These are phyloP conservation scores for Podila minutissima DNA, from an alignment of 192 early-diverging fungal species.

Conservation along the genomic window DNA sequence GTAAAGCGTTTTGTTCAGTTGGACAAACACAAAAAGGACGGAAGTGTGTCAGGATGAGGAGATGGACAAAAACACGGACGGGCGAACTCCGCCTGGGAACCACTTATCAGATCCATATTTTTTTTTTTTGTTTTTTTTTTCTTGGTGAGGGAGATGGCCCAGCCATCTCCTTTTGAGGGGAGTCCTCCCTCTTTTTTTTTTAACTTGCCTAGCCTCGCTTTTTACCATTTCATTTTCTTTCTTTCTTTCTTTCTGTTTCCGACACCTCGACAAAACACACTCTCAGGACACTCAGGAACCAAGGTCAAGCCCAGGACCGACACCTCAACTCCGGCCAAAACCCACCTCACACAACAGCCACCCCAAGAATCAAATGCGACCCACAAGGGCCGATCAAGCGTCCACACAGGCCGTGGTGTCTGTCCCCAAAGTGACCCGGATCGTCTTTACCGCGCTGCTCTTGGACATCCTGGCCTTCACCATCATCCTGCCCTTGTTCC, in stretches of 20 bases:
- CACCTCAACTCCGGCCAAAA: neutral
- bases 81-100: too few relatives aligned
- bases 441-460: conserved; percentile 87
- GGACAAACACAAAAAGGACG: too few relatives aligned
- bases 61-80: too few relatives aligned
- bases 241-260: neutral
- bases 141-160: too few relatives aligned
- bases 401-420: conserved; percentile 4
- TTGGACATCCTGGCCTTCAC: conserved; percentile 98
- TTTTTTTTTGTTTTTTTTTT: too few relatives aligned
- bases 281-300: neutral
- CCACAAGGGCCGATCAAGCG: neutral
- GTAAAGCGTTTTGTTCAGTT: too few relatives aligned
- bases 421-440: conserved; percentile 40
- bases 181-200: too few relatives aligned
- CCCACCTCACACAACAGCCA: neutral
- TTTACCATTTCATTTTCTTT: neutral
- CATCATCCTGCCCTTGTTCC: conserved; percentile 95
- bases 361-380: neutral
- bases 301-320: neutral
- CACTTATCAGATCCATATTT: too few relatives aligned
- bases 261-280: neutral
- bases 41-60: too few relatives aligned
- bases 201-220: too few relatives aligned
- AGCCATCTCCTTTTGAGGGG: too few relatives aligned